These are phyloP conservation scores for Suzukiozyma palmioleophila DNA, from an alignment of 1,139 yeast species.

Conservation along the genomic window DNA sequence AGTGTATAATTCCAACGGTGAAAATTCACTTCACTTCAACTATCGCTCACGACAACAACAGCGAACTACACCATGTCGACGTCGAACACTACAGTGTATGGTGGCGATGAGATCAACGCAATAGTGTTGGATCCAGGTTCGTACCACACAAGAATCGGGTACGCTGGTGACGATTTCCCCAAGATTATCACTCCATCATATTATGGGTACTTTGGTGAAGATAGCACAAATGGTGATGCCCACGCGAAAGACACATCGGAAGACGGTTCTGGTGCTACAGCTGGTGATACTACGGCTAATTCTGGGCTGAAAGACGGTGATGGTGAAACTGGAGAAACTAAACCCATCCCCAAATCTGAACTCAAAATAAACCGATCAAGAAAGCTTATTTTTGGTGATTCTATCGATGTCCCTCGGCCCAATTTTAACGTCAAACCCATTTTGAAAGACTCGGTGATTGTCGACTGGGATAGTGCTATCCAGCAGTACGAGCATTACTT, in stretches of 20 bases:
- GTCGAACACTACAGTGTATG: constrained; percentile 29
- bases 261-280: no score
- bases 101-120: constrained; percentile 83
- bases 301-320: no score
- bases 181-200: constrained; percentile 68
- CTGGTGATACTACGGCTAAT: constrained; percentile 1
- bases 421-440: constrained; percentile 53
- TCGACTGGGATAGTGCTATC: constrained; percentile 73
- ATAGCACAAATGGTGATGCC: no score
- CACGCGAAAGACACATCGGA: constrained; percentile 5
- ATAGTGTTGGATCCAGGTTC: constrained; percentile 92
- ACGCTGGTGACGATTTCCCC: constrained; percentile 93
- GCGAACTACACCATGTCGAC: constrained; percentile 9
- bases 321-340: not conserved
- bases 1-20: no score
- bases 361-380: not conserved
- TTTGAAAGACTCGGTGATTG: constrained; percentile 54
- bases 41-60: no score
- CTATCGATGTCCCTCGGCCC: constrained; percentile 51
- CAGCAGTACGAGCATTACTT: constrained; percentile 62
- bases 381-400: constrained; percentile 46
- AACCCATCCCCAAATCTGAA: no score
- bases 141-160: constrained; percentile 76
- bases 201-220: constrained; percentile 29
- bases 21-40: no score